Evolutionary conservation across 768 basidiomycete species (phyloP), one percentile per base, ranked within the genome.

Genomic region (Cytidiella melzeri): DNA sequence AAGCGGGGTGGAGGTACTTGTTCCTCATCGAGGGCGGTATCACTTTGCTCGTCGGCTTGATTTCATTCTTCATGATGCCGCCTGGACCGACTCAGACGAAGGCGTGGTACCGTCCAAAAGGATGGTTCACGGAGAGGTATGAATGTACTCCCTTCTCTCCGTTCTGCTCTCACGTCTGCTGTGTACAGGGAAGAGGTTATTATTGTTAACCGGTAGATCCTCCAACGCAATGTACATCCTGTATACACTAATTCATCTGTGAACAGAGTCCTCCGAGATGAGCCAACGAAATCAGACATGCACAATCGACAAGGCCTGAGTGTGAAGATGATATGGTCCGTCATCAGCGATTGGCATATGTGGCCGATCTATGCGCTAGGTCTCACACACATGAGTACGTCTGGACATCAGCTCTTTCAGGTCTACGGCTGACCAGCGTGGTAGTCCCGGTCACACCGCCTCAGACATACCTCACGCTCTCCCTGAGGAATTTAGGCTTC

Each of bases 231-330:
- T 20, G 15, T 41, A 9, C 18, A 19, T 9, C 40, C 21, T 19
- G 21, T 13, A 41, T 20, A 7, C 7, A 24, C 18, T n/a, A 7
- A n/a, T 25, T 19, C 10, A 7, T 10, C 24, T 18, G 20, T 20
- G 13, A 12, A 18, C 43, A 57, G 77, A 30, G 75, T 84, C 4
- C 64, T 84, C 4, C 74, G 81, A 12, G 82, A 83, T 58, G 82
- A 86, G 56, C 82, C 83, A 4, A 67, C 78, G 5, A 84, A 83
- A 59, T 79, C 76, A 11, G 72, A 76, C 55, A 83, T 85, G 83
- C 81, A 84, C 65, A 85, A 87, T 55, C 74, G 83, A n/a, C 67
- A 87, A 65, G 83, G 80, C 12, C 66, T 86, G 4, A 67, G 68
- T 3, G 41, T 70, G 6, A 62, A 56, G 51, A 76, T 74, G 67